A percentile compares a stretch with the other conserved stretches of the same genome.
phyloP scores from a whole-genome alignment of 2,329 filamentous ascomycete genomes.

The Penicillium sp. region DNA sequence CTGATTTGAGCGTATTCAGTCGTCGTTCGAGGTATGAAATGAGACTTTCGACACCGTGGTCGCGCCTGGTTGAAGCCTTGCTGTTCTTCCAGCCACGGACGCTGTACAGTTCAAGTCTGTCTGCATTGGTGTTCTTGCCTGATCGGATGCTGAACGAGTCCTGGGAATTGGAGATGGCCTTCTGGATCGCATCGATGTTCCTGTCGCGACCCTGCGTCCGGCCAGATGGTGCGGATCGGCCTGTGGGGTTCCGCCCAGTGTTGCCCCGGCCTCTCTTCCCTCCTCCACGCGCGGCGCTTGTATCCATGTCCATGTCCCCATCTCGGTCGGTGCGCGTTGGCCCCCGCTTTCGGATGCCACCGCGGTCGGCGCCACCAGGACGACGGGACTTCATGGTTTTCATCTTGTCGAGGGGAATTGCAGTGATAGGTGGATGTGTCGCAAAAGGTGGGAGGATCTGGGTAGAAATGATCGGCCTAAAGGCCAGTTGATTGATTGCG shows the following conservation, averaged over 20 bases:
- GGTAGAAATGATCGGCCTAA: not conserved
- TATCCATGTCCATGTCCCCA: conserved; percentile 63
- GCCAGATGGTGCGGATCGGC: conserved; percentile 15
- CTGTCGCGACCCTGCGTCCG: conserved; percentile 30
- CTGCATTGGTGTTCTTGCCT: conserved; percentile 23
- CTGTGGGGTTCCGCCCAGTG: conserved; percentile 17
- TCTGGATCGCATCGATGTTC: conserved; percentile 38
- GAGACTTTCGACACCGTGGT: conserved; percentile 66
- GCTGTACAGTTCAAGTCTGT: conserved; percentile 36
- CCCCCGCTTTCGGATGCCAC: conserved; percentile 53
- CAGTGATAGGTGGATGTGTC: not conserved
- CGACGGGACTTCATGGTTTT: conserved; percentile 35
- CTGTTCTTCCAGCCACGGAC: conserved; percentile 67
- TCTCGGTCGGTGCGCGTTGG: conserved; percentile 56
- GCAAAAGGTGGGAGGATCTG: not conserved
- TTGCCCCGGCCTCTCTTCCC: conserved; percentile 35
- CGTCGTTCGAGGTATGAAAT: conserved; percentile 72
- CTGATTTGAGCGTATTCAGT: conserved; percentile 52
- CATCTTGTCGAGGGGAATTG: conserved; percentile 20
- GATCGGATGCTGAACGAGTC: conserved; percentile 41
- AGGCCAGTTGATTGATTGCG: not conserved
- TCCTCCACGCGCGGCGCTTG: conserved; percentile 37
- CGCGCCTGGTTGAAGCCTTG: conserved; percentile 65
- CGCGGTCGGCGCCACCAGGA: conserved; percentile 34
- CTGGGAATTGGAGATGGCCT: conserved; percentile 33